These are phyloP conservation scores for Aspergillus niger DNA, from an alignment of 2,329 filamentous ascomycete species.

Conservation along the genomic window DNA sequence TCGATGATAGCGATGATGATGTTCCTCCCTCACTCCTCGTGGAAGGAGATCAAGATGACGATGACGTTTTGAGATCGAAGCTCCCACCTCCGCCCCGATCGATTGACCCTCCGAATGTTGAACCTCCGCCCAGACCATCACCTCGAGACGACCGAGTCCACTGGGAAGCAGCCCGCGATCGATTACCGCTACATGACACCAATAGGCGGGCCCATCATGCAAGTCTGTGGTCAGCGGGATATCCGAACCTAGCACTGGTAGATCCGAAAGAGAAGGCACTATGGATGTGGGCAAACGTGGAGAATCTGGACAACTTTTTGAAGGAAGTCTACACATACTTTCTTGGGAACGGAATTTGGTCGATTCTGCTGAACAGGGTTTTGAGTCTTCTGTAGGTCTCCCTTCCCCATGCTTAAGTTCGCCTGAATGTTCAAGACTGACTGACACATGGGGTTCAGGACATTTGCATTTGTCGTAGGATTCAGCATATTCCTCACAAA, in stretches of 20 bases:
- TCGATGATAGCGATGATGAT: constrained; percentile 62
- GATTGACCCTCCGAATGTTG: constrained; percentile 26
- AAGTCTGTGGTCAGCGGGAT: constrained; percentile 30
- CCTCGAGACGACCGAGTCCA: constrained; percentile 48
- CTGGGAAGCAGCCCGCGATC: constrained; percentile 53
- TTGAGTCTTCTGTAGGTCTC: constrained; percentile 70
- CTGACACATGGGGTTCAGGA: constrained; percentile 56
- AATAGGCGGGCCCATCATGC: constrained; percentile 23
- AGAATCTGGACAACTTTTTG: constrained; percentile 85
- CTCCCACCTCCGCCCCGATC: constrained; percentile 39
- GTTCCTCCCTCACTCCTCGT: constrained; percentile 65
- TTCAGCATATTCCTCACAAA: constrained; percentile 82
- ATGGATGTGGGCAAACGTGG: constrained; percentile 91
- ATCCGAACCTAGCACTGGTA: constrained; percentile 44
- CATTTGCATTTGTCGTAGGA: constrained; percentile 77
- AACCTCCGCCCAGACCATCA: constrained; percentile 43
- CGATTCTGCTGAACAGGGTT: constrained; percentile 71
- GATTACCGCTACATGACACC: constrained; percentile 39
- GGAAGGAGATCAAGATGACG: constrained; percentile 52
- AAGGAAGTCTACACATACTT: constrained; percentile 86
- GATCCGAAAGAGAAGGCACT: constrained; percentile 76
- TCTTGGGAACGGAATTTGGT: constrained; percentile 78
- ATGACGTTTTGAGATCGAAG: constrained; percentile 41
- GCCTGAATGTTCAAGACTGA: not conserved
- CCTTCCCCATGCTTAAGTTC: not conserved